Evolutionary conservation across 2,329 filamentous ascomycete genomes (phyloP).

Genomic region (Ophiostoma australiae): DNA sequence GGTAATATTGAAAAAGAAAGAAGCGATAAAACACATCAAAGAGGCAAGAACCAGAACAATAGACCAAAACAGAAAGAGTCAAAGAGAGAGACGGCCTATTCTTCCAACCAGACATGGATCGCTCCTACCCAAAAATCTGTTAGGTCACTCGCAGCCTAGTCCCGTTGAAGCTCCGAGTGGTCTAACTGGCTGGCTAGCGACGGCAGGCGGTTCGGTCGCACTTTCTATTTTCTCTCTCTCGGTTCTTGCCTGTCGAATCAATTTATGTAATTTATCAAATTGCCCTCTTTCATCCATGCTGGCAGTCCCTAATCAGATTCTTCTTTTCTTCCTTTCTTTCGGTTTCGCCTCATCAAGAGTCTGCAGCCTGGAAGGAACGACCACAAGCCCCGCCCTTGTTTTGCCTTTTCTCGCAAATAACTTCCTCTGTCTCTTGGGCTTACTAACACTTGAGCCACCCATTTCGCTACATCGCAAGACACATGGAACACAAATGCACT

Average conservation of each 20-base stretch:
- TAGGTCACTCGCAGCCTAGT: background rate
- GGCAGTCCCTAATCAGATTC: background rate
- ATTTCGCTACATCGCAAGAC: too few relatives aligned
- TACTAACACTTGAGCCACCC: too few relatives aligned
- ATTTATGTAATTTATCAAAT: conserved; percentile 4
- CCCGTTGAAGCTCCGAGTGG: background rate
- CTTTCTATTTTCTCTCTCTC: background rate
- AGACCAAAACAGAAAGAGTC: background rate
- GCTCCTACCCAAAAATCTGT: background rate
- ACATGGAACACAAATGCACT: background rate
- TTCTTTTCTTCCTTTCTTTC: background rate
- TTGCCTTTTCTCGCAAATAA: background rate
- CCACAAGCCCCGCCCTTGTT: background rate
- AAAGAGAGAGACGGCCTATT: background rate
- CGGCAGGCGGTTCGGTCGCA: conserved; percentile 6
- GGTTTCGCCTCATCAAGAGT: background rate
- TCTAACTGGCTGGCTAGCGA: conserved; percentile 7
- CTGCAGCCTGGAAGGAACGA: background rate
- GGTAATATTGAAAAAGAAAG: background rate
- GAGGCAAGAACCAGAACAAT: background rate
- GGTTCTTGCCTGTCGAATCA: background rate
- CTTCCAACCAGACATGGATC: background rate
- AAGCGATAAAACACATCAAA: background rate
- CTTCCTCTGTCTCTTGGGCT: background rate
- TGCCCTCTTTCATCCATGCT: background rate